A percentile compares a stretch with the other conserved stretches of the same genome.
phyloP scores from a whole-genome alignment of 2,329 filamentous ascomycete genomes.

The Aureobasidium sp. region DNA sequence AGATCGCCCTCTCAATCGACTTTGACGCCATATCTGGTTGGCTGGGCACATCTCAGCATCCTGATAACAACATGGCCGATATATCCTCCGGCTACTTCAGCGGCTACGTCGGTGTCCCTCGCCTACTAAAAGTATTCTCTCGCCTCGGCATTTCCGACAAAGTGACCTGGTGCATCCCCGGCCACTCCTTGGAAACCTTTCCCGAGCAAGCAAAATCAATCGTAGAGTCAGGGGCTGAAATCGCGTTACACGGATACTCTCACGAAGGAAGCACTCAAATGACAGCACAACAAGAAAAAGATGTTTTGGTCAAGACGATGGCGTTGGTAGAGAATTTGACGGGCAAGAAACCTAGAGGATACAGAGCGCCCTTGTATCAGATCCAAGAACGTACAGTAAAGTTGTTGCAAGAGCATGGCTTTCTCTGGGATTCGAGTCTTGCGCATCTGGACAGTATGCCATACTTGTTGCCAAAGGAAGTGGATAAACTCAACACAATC shows the following conservation, averaged over 20 bases:
- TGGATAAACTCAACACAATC: slow-evolving; percentile 32
- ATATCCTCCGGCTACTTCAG: slow-evolving; percentile 49
- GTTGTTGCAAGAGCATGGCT: slow-evolving; percentile 39
- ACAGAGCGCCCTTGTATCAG: slow-evolving; percentile 45
- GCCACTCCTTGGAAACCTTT: slow-evolving; percentile 51
- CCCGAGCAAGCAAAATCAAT: slow-evolving; percentile 42
- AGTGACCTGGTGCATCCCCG: slow-evolving; percentile 53
- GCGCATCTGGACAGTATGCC: slow-evolving; percentile 42
- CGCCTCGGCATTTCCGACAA: slow-evolving; percentile 43
- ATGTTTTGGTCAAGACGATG: slow-evolving; percentile 42
- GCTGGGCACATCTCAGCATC: slow-evolving; percentile 47
- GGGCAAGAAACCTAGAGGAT: slow-evolving; percentile 39
- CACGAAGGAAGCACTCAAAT: slow-evolving; percentile 40
- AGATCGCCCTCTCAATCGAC: slow-evolving; percentile 37
- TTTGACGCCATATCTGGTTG: slow-evolving; percentile 53
- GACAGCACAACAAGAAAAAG: slow-evolving; percentile 40
- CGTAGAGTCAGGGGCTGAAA: slow-evolving; percentile 44
- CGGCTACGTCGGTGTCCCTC: slow-evolving; percentile 47
- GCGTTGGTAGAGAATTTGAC: slow-evolving; percentile 33
- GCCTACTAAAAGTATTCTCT: slow-evolving; percentile 46
- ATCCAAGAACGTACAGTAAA: slow-evolving; percentile 40
- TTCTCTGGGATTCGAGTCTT: slow-evolving; percentile 45
- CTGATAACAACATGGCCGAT: slow-evolving; percentile 47
- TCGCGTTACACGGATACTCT: slow-evolving; percentile 42
- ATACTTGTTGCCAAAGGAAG: slow-evolving; percentile 36